Evolutionary conservation across 768 basidiomycete species (phyloP).

Genomic region (Kwoniella heveanensis): DNA sequence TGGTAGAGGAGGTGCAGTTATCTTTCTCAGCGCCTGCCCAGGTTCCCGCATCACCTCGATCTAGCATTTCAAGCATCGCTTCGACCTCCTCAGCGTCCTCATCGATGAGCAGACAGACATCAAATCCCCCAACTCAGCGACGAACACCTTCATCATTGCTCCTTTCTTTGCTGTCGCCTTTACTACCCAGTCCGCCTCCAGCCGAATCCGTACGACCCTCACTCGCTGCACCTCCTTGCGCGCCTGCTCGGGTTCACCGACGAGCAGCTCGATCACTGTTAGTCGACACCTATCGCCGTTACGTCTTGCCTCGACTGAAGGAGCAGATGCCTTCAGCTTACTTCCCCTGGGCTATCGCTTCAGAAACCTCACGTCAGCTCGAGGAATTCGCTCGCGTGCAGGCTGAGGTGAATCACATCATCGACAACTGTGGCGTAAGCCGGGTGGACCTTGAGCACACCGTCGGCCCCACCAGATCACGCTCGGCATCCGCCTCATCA

Average conservation of each 20-base stretch:
- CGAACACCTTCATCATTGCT: slow-evolving; percentile 47
- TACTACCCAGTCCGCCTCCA: slow-evolving; percentile 22
- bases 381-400: slow-evolving; percentile 42
- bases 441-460: slow-evolving; percentile 1
- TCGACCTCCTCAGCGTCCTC: slow-evolving; percentile 24
- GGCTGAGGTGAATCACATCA: slow-evolving; percentile 39
- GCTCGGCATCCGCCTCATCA: slow-evolving; percentile 30
- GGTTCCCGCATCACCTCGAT: slow-evolving; percentile 15
- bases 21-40: slow-evolving; percentile 43
- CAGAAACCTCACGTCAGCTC: slow-evolving; percentile 23
- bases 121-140: slow-evolving; percentile 16
- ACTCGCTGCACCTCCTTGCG: slow-evolving; percentile 15
- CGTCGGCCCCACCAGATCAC: slow-evolving; percentile 16
- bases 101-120: slow-evolving; percentile 1
- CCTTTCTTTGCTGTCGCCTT: slow-evolving; percentile 50
- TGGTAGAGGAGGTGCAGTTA: slow-evolving; percentile 49
- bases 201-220: slow-evolving; percentile 16
- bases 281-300: slow-evolving; percentile 55
- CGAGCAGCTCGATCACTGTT: slow-evolving; percentile 54
- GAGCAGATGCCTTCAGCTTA: slow-evolving; percentile 45
- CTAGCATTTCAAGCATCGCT: slow-evolving; percentile 27
- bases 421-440: slow-evolving; percentile 28
- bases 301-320: slow-evolving; percentile 53
- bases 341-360: slow-evolving; percentile 47
- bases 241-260: slow-evolving; percentile 50